Evolutionary conservation across 108 stramenopile species (phyloP).

Genomic region (Cyclotella baltica): DNA sequence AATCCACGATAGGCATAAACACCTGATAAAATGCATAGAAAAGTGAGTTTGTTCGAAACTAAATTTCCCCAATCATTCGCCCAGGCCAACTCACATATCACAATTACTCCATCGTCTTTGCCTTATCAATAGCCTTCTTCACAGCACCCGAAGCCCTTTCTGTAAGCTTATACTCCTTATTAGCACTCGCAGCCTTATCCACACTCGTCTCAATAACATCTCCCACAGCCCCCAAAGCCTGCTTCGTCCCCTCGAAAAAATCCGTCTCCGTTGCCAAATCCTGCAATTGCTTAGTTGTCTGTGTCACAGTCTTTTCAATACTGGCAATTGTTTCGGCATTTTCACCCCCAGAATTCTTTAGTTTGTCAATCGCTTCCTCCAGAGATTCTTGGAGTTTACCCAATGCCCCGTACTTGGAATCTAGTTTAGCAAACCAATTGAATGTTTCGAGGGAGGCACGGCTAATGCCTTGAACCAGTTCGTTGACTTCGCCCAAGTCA

Average conservation of each 20-base stretch:
- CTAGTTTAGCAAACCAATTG: conserved; percentile 57
- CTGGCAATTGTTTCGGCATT: conserved; percentile 43
- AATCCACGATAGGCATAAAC: too few relatives aligned
- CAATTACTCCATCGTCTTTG: conserved; percentile 22
- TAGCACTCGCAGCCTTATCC: conserved; percentile 55
- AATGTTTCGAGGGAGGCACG: conserved; percentile 45
- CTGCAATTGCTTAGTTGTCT: conserved; percentile 43
- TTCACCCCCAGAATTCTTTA: conserved; percentile 48
- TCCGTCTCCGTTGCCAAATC: conserved; percentile 52
- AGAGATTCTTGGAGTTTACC: conserved; percentile 42
- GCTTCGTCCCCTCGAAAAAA: conserved; percentile 52
- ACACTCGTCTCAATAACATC: conserved; percentile 56
- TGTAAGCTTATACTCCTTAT: conserved; percentile 56
- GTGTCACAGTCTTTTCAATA: conserved; percentile 41
- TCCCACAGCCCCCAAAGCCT: conserved; percentile 55
- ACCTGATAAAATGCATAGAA: too few relatives aligned
- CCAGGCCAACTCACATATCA: neutral
- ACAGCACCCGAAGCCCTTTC: conserved; percentile 52
- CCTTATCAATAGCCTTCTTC: conserved; percentile 54
- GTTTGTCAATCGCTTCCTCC: conserved; percentile 32
- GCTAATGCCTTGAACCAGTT: conserved; percentile 47
- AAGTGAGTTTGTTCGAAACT: too few relatives aligned
- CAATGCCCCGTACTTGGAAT: conserved; percentile 48
- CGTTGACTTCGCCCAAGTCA: conserved; percentile 53
- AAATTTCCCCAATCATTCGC: too few relatives aligned